Evolutionary conservation across 2,329 filamentous ascomycete species (phyloP).

Genomic region (Paracamarosporium sp.): DNA sequence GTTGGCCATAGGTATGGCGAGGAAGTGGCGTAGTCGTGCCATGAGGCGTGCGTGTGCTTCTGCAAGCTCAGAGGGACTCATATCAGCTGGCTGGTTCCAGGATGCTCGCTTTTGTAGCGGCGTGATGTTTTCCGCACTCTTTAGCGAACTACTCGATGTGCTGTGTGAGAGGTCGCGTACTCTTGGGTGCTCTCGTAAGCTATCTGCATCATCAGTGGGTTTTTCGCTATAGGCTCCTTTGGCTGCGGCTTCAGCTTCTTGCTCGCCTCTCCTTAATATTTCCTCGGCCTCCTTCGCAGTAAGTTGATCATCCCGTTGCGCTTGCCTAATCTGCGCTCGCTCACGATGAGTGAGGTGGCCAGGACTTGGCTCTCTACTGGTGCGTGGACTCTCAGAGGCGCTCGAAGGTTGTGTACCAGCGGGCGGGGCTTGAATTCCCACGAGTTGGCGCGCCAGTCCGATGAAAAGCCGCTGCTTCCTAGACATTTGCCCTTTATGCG

Average conservation of each 20-base stretch:
- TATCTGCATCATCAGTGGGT: conserved; percentile 57
- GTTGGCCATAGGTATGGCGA: conserved; percentile 80
- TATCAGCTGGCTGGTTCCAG: conserved; percentile 62
- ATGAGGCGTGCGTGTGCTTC: conserved; percentile 87
- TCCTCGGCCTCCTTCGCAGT: conserved; percentile 78
- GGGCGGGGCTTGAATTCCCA: conserved; percentile 78
- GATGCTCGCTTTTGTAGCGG: conserved; percentile 56
- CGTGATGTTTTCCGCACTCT: conserved; percentile 35
- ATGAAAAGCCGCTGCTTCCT: conserved; percentile 87
- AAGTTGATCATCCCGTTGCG: conserved; percentile 65
- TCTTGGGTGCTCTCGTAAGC: conserved; percentile 37
- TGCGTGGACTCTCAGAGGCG: conserved; percentile 42
- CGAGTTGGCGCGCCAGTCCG: conserved; percentile 84
- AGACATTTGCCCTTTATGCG: conserved; percentile 82
- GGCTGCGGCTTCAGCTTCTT: conserved; percentile 73
- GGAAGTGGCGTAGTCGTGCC: conserved; percentile 85
- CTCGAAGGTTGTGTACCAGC: conserved; percentile 47
- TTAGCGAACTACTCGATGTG: conserved; percentile 34
- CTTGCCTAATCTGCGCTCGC: conserved; percentile 57
- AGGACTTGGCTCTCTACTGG: conserved; percentile 56
- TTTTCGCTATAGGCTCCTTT: conserved; percentile 77
- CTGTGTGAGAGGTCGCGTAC: conserved; percentile 31
- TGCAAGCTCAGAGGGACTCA: conserved; percentile 77
- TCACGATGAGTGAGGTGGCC: conserved; percentile 42
- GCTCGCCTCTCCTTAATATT: conserved; percentile 75